phyloP scores from a whole-genome alignment of 306 rosid genomes.

The Oemleria cerasiformis region DNA sequence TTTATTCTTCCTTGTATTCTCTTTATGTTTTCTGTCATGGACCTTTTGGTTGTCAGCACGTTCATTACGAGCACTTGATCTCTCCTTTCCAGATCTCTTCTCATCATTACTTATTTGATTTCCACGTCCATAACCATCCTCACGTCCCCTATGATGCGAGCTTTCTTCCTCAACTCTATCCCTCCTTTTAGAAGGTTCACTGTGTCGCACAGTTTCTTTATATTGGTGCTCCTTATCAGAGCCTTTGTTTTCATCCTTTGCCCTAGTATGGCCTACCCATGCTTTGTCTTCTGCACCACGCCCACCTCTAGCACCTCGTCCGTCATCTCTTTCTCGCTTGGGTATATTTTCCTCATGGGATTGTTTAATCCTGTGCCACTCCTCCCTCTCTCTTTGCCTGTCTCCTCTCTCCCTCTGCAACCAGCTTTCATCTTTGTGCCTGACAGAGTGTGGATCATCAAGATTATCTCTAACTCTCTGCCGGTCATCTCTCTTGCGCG shows the following conservation, averaged over 20 bases:
- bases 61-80: conserved; percentile 70
- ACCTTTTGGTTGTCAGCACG: conserved; percentile 63
- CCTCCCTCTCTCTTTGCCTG: conserved; percentile 82
- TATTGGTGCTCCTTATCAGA: conserved; percentile 71
- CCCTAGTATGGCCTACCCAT: conserved; percentile 67
- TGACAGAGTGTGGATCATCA: conserved; percentile 66
- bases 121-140: conserved; percentile 59
- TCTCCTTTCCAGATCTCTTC: conserved; percentile 75
- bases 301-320: conserved; percentile 69
- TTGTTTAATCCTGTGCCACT: conserved; percentile 81
- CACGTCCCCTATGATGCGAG: conserved; percentile 68
- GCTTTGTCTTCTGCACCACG: conserved; percentile 74
- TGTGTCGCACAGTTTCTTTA: conserved; percentile 61
- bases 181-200: conserved; percentile 74
- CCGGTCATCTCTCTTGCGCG: conserved; percentile 67
- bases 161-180: conserved; percentile 69
- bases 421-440: conserved; percentile 84
- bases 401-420: conserved; percentile 73
- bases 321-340: conserved; percentile 87
- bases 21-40: conserved; percentile 69
- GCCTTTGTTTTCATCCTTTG: conserved; percentile 67
- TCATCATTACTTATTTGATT: conserved; percentile 63
- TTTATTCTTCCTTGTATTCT: conserved; percentile 68
- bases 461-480: conserved; percentile 67
- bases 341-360: conserved; percentile 69